Percentiles rank a stretch among this genome's conserved stretches.
Evolutionary conservation across 306 rosid genomes (phyloP).

Genomic region (Cucurbita pepo): DNA sequence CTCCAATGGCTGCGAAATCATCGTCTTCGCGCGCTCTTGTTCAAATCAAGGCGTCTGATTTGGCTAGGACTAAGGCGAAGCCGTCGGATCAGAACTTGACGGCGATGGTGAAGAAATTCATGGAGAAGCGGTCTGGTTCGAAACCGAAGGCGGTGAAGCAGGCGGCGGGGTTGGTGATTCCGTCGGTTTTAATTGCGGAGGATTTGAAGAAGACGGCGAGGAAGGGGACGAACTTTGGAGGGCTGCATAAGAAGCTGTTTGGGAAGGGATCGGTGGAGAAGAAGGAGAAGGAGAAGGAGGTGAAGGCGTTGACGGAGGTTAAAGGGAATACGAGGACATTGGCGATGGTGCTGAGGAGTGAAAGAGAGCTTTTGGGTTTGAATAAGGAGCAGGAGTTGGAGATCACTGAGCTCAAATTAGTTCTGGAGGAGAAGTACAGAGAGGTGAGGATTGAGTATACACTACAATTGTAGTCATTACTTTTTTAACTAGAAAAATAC

Average conservation of each 20-base stretch:
- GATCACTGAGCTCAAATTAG: slow-evolving; percentile 35
- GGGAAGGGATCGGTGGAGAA: slow-evolving; percentile 35
- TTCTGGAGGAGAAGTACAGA: slow-evolving; percentile 50
- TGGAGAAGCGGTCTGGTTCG: slow-evolving; percentile 34
- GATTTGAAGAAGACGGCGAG: slow-evolving; percentile 61
- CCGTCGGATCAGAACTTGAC: slow-evolving; percentile 46
- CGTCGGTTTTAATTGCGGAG: slow-evolving; percentile 44
- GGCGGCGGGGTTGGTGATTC: slow-evolving; percentile 31
- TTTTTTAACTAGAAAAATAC: too few species aligned
- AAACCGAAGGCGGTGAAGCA: slow-evolving; percentile 20
- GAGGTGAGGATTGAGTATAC: slow-evolving; percentile 27
- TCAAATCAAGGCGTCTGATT: slow-evolving; percentile 33
- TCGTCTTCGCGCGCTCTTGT: slow-evolving; percentile 53
- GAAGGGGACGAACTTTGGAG: slow-evolving; percentile 34
- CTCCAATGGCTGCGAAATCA: neutral
- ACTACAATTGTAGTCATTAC: too few species aligned
- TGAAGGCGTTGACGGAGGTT: slow-evolving; percentile 87
- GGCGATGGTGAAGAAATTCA: slow-evolving; percentile 56
- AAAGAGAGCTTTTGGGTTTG: slow-evolving; percentile 65
- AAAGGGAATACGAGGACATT: slow-evolving; percentile 76
- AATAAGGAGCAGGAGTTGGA: slow-evolving; percentile 58
- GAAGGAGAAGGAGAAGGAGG: slow-evolving; percentile 43
- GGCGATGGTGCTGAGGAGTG: slow-evolving; percentile 87
- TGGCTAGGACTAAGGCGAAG: slow-evolving; percentile 13
- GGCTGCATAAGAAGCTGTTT: slow-evolving; percentile 59